Conservation (phyloP, 1,284 basidiomycete genomes). For the Malassezia caprae region DNA sequence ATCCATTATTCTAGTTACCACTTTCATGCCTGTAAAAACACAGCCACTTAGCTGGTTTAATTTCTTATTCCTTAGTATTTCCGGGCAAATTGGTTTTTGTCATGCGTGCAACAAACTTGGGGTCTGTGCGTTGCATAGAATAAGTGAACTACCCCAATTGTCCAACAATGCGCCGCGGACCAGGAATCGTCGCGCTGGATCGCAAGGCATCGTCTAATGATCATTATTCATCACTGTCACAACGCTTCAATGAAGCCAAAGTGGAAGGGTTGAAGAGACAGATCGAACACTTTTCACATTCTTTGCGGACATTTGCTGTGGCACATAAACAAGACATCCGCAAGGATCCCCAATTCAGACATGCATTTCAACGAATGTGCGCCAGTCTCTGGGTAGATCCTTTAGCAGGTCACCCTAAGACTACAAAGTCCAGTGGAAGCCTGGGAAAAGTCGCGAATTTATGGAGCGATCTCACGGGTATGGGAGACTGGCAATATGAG, state of each 20-base stretch:
- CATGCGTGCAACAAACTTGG: not conserved
- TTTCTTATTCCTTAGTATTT: not conserved
- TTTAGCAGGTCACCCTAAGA: slow-evolving; percentile 52
- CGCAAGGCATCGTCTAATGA: slow-evolving; percentile 49
- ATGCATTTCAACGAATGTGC: slow-evolving; percentile 94
- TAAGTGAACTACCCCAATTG: not conserved
- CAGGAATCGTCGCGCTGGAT: slow-evolving; percentile 52
- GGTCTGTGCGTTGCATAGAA: not conserved
- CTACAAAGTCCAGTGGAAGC: slow-evolving; percentile 3
- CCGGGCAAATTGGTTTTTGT: not conserved
- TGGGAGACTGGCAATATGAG: slow-evolving; percentile 88
- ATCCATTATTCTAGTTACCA: not conserved
- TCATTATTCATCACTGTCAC: slow-evolving; percentile 68
- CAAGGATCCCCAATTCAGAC: slow-evolving; percentile 73
- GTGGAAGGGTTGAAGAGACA: slow-evolving; percentile 69
- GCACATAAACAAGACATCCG: slow-evolving; percentile 74
- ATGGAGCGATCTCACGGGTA: slow-evolving; percentile 69
- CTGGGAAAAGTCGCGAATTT: slow-evolving; percentile 62
- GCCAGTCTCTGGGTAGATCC: slow-evolving; percentile 88
- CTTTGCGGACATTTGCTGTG: slow-evolving; percentile 69
- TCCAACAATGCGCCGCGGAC: slow-evolving; percentile 51
- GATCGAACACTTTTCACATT: slow-evolving; percentile 68
- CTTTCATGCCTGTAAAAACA: not conserved
- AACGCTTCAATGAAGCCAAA: slow-evolving; percentile 65
- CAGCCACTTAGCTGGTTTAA: not conserved